Percentiles rank a stretch among this genome's conserved stretches.
Evolutionary conservation across 257 asterid genomes (phyloP).

Genomic region (Capsicum pubescens): DNA sequence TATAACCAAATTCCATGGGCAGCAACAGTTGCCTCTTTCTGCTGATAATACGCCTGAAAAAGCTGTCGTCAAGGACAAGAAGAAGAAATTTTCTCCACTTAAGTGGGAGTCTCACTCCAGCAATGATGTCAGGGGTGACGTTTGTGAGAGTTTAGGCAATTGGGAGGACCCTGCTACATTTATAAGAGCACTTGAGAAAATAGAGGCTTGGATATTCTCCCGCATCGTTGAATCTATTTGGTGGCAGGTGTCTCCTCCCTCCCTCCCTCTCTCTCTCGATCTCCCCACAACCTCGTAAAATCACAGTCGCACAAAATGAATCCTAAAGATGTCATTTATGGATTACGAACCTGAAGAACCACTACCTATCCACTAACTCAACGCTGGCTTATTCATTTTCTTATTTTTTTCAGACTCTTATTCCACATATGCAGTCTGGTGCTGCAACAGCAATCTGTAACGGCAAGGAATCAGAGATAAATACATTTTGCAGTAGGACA

Average conservation of each 20-base stretch:
- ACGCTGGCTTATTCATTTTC: slow-evolving; percentile 3
- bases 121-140: slow-evolving; percentile 41
- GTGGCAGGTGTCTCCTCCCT: slow-evolving; percentile 82
- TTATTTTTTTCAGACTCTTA: slow-evolving; percentile 62
- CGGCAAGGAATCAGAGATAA: slow-evolving; percentile 27
- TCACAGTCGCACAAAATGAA: neutral
- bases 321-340: neutral
- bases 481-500: slow-evolving; percentile 34
- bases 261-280: neutral
- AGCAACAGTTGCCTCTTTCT: slow-evolving; percentile 43
- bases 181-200: slow-evolving; percentile 68
- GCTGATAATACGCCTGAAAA: slow-evolving; percentile 42
- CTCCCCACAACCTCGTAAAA: neutral
- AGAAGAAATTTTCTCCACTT: slow-evolving; percentile 52
- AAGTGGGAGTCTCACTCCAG: slow-evolving; percentile 58
- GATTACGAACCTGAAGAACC: slow-evolving; percentile 10
- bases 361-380: neutral
- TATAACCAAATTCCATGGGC: slow-evolving; percentile 54
- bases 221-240: slow-evolving; percentile 84
- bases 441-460: slow-evolving; percentile 50
- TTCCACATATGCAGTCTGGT: slow-evolving; percentile 87
- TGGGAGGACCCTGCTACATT: slow-evolving; percentile 75
- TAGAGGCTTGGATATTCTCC: slow-evolving; percentile 92
- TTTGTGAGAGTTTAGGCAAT: slow-evolving; percentile 41
- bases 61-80: slow-evolving; percentile 33